Evolutionary conservation across 2,329 filamentous ascomycete genomes (phyloP), one percentile per base, ranked within the genome.

Genomic region (Ramichloridium luteum): DNA sequence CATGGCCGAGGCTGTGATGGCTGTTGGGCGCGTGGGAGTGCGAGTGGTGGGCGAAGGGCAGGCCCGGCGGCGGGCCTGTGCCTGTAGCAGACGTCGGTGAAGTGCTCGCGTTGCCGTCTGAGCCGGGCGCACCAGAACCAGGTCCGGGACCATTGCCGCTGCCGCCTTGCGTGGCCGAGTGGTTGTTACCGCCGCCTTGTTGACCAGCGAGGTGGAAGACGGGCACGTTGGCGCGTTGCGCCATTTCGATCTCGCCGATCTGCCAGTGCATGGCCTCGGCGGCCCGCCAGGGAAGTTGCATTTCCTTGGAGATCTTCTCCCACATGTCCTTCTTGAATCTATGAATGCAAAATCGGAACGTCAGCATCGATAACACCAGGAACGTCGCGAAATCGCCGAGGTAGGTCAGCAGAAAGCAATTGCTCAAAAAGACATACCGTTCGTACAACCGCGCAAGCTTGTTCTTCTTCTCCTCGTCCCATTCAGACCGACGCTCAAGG

Each of bases 191-290:
- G 9, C 43, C 27, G 23, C 42, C 42, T 32, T 42, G 41, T 32
- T 51, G 47, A 14, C 49, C 51, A 17, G 52, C 53, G 18, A 64
- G 64, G 49, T 77, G 68, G 58, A 94, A 94, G 2, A 88, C 84
- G 5, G 81, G 77, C 22, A 90, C 84, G 27, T 90, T 90, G 25
- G 88, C 88, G 36, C 88, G 78, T 39, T 80, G 74, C 28, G 86
- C 86, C 84, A 98, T 96, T 48, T 96, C 90, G 46, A 77, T 67
- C 55, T 93, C 84, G 40, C 88, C 88, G 34, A 98, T 68, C 51
- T 93, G 81, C 88, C 90, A 98, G 59, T 96, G 90, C 86, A 94
- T 94, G 4, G 84, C 86, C 60, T 98, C 88, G 28, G 83, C 88
- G 12, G 90, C 85, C 50, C 90, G 73, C 88, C 88, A 96, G 20